A percentile compares a stretch with the other conserved stretches of the same genome.
phyloP scores from a whole-genome alignment of 1,284 basidiomycete genomes.

The Cutaneotrichosporon curvatum region DNA sequence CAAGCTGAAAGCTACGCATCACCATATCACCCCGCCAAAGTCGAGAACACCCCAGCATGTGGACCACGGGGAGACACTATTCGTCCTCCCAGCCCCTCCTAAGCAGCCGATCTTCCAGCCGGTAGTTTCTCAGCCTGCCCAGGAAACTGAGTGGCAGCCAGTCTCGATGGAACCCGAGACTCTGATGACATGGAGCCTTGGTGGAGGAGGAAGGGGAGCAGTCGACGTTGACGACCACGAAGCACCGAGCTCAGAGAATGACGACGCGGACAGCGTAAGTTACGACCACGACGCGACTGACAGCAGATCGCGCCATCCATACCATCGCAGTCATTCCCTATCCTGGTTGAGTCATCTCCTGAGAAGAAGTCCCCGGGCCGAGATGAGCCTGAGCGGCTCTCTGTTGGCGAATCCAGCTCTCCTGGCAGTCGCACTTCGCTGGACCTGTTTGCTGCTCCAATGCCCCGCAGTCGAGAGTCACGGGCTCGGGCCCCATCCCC shows the following conservation, averaged over 20 bases:
- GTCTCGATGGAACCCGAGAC: constrained; percentile 37
- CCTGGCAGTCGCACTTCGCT: neutral
- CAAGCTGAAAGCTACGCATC: constrained; percentile 11
- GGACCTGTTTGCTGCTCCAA: no score
- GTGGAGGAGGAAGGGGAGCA: constrained; percentile 1
- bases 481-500: no score
- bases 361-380: neutral
- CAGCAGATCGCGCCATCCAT: constrained; percentile 19
- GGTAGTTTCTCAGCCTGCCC: neutral
- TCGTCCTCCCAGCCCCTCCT: constrained; percentile 20
- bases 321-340: constrained; percentile 21
- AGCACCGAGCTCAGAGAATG: neutral
- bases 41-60: constrained; percentile 8
- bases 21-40: constrained; percentile 26
- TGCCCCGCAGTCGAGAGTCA: no score
- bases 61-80: constrained; percentile 20
- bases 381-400: no score
- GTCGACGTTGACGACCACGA: neutral
- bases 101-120: constrained; percentile 17
- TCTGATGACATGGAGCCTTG: constrained; percentile 33
- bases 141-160: constrained; percentile 16
- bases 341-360: constrained; percentile 11
- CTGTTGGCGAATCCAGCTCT: neutral
- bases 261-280: constrained; percentile 22
- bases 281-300: neutral